Evolutionary conservation across 2,329 filamentous ascomycete species (phyloP).

Genomic region (Corynespora cassiicola): DNA sequence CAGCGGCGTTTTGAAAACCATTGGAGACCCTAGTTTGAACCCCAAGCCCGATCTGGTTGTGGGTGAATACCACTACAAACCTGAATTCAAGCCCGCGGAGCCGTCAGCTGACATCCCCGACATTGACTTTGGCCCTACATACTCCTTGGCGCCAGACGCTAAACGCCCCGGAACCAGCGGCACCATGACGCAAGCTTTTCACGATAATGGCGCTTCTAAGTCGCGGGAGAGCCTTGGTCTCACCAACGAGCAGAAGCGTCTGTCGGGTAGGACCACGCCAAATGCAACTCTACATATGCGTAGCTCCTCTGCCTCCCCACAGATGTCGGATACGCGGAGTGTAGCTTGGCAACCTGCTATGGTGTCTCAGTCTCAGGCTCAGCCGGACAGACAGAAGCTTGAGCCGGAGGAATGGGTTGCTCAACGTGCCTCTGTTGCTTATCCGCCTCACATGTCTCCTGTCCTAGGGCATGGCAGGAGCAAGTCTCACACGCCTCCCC

Average conservation of each 20-base stretch:
- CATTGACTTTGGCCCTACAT: constrained; percentile 86
- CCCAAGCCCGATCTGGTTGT: constrained; percentile 52
- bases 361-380: constrained; percentile 55
- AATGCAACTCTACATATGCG: constrained; percentile 52
- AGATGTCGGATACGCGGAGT: constrained; percentile 66
- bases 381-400: constrained; percentile 59
- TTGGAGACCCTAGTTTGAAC: constrained; percentile 63
- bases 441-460: constrained; percentile 50
- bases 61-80: constrained; percentile 54
- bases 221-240: constrained; percentile 41
- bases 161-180: constrained; percentile 64
- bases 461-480: constrained; percentile 63
- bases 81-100: constrained; percentile 16
- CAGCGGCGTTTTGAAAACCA: constrained; percentile 80
- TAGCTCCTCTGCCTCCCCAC: constrained; percentile 38
- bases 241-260: constrained; percentile 36
- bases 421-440: constrained; percentile 69
- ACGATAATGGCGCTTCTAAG: constrained; percentile 34
- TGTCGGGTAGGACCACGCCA: constrained; percentile 42
- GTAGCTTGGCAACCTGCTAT: constrained; percentile 82
- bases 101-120: constrained; percentile 66
- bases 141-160: constrained; percentile 67
- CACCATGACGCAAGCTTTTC: constrained; percentile 52
- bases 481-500: constrained; percentile 57
- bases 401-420: constrained; percentile 85